A percentile compares a stretch with the other conserved stretches of the same genome.
These are phyloP conservation scores for Fusarium temperatum DNA, from an alignment of 2,329 filamentous ascomycete species.

Conservation along the genomic window DNA sequence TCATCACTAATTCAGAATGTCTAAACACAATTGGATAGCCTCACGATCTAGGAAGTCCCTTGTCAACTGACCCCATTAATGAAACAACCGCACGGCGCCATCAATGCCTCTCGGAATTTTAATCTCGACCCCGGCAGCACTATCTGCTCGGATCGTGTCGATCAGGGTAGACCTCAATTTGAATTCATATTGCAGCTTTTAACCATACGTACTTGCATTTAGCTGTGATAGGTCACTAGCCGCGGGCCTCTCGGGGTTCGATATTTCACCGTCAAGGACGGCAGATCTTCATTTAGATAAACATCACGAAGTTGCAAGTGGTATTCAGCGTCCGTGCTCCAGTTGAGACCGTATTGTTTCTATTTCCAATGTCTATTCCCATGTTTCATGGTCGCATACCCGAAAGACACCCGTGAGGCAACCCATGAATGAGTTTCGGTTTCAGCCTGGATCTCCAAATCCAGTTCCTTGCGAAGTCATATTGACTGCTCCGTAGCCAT, in stretches of 20 bases:
- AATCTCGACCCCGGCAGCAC: slow-evolving; percentile 16
- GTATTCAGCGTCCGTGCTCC: neutral
- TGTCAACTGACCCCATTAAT: neutral
- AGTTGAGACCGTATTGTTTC: neutral
- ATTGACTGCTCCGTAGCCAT: neutral
- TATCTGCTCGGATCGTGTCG: slow-evolving; percentile 22
- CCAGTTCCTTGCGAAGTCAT: neutral
- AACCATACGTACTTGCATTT: neutral
- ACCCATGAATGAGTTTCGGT: neutral
- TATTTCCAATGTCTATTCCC: slow-evolving; percentile 4
- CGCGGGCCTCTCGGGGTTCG: neutral
- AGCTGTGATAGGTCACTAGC: slow-evolving; percentile 5
- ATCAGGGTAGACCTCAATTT: slow-evolving; percentile 27
- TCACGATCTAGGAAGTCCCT: neutral
- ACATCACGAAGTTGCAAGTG: neutral
- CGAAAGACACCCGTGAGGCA: slow-evolving; percentile 12
- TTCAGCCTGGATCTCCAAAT: neutral
- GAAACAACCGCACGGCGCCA: slow-evolving; percentile 11
- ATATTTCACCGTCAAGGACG: neutral
- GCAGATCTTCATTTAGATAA: slow-evolving; percentile 31
- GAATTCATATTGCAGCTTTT: slow-evolving; percentile 12
- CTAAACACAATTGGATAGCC: neutral
- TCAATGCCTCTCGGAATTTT: slow-evolving; percentile 14
- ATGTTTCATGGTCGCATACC: slow-evolving; percentile 6
- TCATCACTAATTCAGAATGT: neutral